phyloP scores from a whole-genome alignment of 2,329 filamentous ascomycete species.

The Penicillium sp. region DNA sequence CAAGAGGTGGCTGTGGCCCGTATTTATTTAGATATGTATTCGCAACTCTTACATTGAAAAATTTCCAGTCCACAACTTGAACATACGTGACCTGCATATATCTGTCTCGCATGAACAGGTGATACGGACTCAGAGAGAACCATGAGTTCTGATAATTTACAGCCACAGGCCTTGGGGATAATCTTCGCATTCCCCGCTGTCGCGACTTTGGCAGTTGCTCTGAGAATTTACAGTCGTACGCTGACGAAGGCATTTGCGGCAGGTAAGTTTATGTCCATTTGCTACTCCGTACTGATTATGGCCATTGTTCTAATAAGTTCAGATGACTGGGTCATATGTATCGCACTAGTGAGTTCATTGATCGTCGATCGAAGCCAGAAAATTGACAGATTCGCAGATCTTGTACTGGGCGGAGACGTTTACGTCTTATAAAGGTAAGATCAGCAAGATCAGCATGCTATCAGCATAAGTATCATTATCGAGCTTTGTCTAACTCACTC shows the following conservation, averaged over 20 bases:
- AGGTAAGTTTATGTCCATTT: slow-evolving; percentile 7
- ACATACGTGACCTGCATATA: background rate
- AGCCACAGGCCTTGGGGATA: slow-evolving; percentile 19
- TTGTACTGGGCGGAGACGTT: slow-evolving; percentile 23
- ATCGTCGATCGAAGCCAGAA: background rate
- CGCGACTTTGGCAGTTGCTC: slow-evolving; percentile 19
- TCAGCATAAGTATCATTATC: too few relatives aligned
- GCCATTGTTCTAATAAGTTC: background rate
- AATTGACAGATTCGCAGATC: slow-evolving; percentile 20
- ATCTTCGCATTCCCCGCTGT: slow-evolving; percentile 20
- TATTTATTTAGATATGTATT: background rate
- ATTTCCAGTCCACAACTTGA: background rate
- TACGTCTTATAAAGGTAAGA: slow-evolving; percentile 20
- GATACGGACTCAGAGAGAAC: background rate
- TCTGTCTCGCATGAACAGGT: background rate
- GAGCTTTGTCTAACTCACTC: too few relatives aligned
- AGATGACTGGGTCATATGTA: background rate
- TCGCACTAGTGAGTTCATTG: background rate
- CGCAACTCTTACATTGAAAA: background rate
- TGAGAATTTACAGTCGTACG: slow-evolving; percentile 21
- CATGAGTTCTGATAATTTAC: slow-evolving; percentile 13
- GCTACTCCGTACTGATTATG: background rate
- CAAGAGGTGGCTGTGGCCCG: too few relatives aligned
- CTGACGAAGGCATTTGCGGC: slow-evolving; percentile 19
- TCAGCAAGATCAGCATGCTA: background rate